Base-by-base conservation (phyloP, 108 stramenopile genomes). In the Skeletonema marinoi region DNA sequence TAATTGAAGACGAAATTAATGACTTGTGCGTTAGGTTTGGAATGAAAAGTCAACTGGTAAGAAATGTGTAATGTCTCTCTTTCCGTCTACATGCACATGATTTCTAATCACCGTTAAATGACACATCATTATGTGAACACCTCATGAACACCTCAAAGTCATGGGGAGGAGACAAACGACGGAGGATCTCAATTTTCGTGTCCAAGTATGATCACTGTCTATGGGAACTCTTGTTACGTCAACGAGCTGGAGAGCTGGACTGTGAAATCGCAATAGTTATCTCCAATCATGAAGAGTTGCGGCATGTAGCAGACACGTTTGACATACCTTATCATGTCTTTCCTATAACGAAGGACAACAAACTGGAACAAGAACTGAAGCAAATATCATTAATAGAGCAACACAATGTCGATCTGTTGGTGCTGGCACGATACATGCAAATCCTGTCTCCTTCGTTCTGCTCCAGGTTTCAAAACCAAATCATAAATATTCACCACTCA, bases 401-500 rank as follows among this genome's bases (percentile, higher is more conserved):
- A 61, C 41, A 82, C 48, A 68, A 89, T 31, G 78, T 96, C 41
- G 93, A 96, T 82, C 32, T 94, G 10, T 71, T 96, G 1, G 85
- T 96, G 6, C 66, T 96, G 61, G 95, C 95, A 41, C 70, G 95
- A 17, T 96, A 96, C 74, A 96, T 96, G 95, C 95, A 96, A 78
- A 78, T 96, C 14, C 56, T 96, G 11, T 85, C 91, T 9, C 65
- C 75, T 13, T 66, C 75, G 13, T 96, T 96, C 70, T 88, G 89
- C 73, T 59, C 88, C 32, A 68, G 82, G 6, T 93, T 81, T 68
- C 74, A 84, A 51, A 69, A 91, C 70, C 77, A 68, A 1, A 90
- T 92, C 48, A 93, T 96, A 66, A 96, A 96, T 71, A 94, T 96
- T 51, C 95, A 96, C 71, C 95, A 96, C 78, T 93, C 92, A 16